phyloP scores from a whole-genome alignment of 352 stramenopile genomes.

The Pythium plurisporium region DNA sequence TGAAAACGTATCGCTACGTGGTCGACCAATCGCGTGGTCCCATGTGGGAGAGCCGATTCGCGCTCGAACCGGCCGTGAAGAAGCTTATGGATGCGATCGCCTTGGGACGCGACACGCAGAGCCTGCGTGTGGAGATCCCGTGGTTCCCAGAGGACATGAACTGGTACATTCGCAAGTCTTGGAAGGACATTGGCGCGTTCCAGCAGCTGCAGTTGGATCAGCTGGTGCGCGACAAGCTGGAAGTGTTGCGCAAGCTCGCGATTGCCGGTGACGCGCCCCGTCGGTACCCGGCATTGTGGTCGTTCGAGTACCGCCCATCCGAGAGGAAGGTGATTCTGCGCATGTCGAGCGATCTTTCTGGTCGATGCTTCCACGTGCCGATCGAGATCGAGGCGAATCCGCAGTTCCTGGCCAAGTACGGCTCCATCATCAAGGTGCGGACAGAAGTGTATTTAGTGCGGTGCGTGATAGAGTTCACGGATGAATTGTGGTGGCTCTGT shows the following conservation, averaged over 20 bases:
- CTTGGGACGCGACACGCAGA: not conserved
- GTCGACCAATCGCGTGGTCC: not conserved
- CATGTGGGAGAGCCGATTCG: not conserved
- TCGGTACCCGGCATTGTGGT: constrained; percentile 16
- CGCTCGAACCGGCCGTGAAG: not conserved
- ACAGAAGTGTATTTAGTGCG: no score
- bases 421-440: not conserved
- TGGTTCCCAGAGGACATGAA: constrained; percentile 12
- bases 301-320: not conserved
- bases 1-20: constrained; percentile 19
- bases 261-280: not conserved
- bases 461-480: no score
- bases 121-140: not conserved
- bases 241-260: constrained; percentile 9
- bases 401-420: constrained; percentile 12
- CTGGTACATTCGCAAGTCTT: constrained; percentile 13
- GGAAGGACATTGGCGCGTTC: constrained; percentile 10
- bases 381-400: not conserved
- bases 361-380: constrained; percentile 18
- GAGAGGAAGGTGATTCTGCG: not conserved
- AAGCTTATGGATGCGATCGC: constrained; percentile 1
- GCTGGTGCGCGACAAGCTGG: constrained; percentile 6
- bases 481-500: not conserved
- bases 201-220: constrained; percentile 1
- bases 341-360: constrained; percentile 22